A percentile compares a stretch with the other conserved stretches of the same genome.
phyloP scores from a whole-genome alignment of 1,284 basidiomycete genomes.

The Fomitopsis palustris region DNA sequence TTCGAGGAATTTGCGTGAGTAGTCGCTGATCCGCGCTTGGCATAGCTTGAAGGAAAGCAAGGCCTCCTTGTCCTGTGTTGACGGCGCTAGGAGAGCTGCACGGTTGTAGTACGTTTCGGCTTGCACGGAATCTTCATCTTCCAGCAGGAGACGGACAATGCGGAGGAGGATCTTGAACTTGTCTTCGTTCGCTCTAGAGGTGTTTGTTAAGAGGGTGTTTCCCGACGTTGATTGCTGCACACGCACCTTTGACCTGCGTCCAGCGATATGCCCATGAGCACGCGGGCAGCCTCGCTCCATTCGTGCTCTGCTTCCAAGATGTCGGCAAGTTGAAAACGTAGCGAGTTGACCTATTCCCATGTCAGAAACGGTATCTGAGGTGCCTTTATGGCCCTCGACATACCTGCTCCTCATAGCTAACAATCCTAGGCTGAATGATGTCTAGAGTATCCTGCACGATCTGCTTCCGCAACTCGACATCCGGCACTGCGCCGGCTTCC shows the following conservation, averaged over 20 bases:
- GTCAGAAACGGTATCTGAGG: constrained; percentile 5
- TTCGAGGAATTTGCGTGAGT: constrained; percentile 88
- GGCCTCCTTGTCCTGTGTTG: constrained; percentile 72
- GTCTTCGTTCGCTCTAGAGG: constrained; percentile 70
- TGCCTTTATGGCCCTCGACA: constrained; percentile 23
- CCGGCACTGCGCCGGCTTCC: constrained; percentile 49
- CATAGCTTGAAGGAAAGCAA: constrained; percentile 83
- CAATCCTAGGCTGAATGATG: constrained; percentile 70
- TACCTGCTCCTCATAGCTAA: constrained; percentile 95
- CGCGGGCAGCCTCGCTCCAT: constrained; percentile 88
- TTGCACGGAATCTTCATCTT: constrained; percentile 91
- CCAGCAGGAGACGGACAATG: constrained; percentile 91
- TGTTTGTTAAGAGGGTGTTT: background rate
- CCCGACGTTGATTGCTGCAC: background rate
- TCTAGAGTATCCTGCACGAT: constrained; percentile 72
- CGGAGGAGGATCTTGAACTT: constrained; percentile 91
- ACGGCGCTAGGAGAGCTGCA: constrained; percentile 86
- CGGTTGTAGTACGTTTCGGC: constrained; percentile 97
- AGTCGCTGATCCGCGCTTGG: constrained; percentile 92
- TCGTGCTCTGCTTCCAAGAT: constrained; percentile 89
- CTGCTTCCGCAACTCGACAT: constrained; percentile 57
- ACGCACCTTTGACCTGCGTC: constrained; percentile 86
- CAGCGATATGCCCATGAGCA: constrained; percentile 87
- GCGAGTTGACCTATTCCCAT: constrained; percentile 63
- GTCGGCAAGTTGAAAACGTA: constrained; percentile 86